phyloP scores from a whole-genome alignment of 163 green algal species.

The Chlorella variabilis region DNA sequence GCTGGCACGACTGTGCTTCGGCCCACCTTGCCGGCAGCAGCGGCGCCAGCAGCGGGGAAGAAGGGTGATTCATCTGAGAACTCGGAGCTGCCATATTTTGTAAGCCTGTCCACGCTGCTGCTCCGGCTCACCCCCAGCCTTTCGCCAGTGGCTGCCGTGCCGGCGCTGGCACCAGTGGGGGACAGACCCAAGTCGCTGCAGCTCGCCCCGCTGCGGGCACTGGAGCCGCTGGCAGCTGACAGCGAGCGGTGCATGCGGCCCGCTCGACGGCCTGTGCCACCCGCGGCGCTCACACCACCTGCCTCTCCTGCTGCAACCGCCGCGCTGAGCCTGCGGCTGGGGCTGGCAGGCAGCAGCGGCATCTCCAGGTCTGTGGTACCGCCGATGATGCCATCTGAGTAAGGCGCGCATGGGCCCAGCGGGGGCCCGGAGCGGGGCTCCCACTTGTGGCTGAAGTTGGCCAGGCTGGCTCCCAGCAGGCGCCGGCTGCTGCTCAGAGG shows the following conservation, averaged over 20 bases:
- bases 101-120: background rate
- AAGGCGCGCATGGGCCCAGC: background rate
- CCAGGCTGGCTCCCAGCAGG: constrained; percentile 19
- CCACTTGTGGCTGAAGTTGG: constrained; percentile 31
- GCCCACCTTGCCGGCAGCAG: no score
- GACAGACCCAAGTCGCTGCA: no score
- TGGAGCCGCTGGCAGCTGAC: background rate
- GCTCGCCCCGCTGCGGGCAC: no score
- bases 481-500: constrained; percentile 1
- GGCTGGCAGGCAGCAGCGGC: background rate
- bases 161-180: background rate
- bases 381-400: background rate
- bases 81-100: constrained; percentile 16
- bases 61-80: constrained; percentile 21
- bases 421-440: background rate
- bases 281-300: no score
- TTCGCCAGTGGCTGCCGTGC: background rate
- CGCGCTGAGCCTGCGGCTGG: background rate
- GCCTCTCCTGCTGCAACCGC: background rate
- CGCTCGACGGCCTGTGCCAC: background rate
- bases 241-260: background rate
- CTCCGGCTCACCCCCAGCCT: background rate
- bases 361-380: background rate
- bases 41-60: background rate
- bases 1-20: no score